Conservation (phyloP, 169 alveolate genomes). For the Eimeria sp. region DNA sequence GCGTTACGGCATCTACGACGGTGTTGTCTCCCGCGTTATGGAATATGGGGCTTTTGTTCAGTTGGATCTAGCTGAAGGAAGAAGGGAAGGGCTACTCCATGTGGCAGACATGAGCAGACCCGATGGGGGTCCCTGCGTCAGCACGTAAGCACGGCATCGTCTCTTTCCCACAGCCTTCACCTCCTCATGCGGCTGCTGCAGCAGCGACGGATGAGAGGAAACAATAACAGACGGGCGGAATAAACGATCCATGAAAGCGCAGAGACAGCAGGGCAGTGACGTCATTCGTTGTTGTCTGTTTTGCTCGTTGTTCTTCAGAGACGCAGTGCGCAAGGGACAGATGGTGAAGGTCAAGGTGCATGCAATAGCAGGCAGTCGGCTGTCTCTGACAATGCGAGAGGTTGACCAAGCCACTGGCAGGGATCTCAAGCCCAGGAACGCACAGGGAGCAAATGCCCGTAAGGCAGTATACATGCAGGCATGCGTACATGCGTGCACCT, state of each 20-base stretch:
- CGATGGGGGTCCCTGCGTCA: slow-evolving; percentile 59
- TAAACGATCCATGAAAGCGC: no score
- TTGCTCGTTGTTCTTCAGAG: slow-evolving; percentile 79
- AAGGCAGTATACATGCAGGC: neutral
- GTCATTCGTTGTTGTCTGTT: neutral
- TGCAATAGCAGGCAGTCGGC: slow-evolving; percentile 86
- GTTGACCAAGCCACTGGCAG: slow-evolving; percentile 90
- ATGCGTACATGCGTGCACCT: neutral
- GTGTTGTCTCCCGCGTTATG: slow-evolving; percentile 86
- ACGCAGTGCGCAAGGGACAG: slow-evolving; percentile 51
- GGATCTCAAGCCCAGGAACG: slow-evolving; percentile 84
- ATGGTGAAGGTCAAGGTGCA: slow-evolving; percentile 81
- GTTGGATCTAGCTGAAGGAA: slow-evolving; percentile 87
- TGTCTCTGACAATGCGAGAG: slow-evolving; percentile 92
- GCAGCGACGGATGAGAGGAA: no score
- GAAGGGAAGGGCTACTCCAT: slow-evolving; percentile 91
- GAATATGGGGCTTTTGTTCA: slow-evolving; percentile 91
- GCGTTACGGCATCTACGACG: slow-evolving; percentile 86
- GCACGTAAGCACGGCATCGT: neutral
- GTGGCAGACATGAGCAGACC: slow-evolving; percentile 87
- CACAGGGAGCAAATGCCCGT: neutral
- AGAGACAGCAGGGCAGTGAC: no score
- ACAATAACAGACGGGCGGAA: no score
- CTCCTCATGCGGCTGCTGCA: no score
- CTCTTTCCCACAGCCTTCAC: no score